Evolutionary conservation across 306 rosid genomes (phyloP).

Genomic region (Pyrus communis): DNA sequence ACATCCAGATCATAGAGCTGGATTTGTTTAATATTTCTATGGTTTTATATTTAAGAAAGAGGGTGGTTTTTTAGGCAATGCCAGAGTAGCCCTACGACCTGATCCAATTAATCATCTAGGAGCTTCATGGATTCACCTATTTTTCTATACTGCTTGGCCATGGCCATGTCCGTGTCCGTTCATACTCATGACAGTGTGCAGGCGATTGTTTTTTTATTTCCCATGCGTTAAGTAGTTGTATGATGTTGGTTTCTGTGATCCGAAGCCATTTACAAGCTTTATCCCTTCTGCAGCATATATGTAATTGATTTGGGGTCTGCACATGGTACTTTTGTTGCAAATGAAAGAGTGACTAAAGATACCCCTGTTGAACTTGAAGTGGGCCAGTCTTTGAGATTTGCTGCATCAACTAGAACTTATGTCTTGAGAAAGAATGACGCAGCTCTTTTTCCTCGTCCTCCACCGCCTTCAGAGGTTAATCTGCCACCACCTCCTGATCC

Average conservation of each 20-base stretch:
- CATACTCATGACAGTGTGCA: not conserved
- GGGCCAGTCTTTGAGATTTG: slow-evolving; percentile 92
- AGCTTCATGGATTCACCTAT: slow-evolving; percentile 3
- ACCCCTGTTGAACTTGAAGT: slow-evolving; percentile 89
- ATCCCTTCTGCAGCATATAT: slow-evolving; percentile 56
- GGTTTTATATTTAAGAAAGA: not conserved
- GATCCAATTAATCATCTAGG: not conserved
- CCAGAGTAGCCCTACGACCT: not conserved
- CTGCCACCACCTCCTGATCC: slow-evolving; percentile 89
- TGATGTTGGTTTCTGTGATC: not conserved
- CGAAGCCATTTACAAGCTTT: slow-evolving; percentile 13
- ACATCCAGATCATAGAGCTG: not conserved
- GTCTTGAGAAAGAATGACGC: slow-evolving; percentile 73
- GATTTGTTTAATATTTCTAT: not conserved
- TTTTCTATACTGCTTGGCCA: not conserved
- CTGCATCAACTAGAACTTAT: slow-evolving; percentile 86
- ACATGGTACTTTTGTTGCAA: slow-evolving; percentile 98
- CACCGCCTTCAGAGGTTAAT: slow-evolving; percentile 47
- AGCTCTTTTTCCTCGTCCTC: slow-evolving; percentile 80
- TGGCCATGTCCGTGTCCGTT: not conserved
- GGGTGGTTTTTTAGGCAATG: not conserved
- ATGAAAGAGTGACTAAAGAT: slow-evolving; percentile 88
- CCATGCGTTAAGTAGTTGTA: not conserved
- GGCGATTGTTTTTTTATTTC: not conserved
- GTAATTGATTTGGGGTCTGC: slow-evolving; percentile 97